These are phyloP conservation scores for Penicillium sp. DNA, from an alignment of 2,329 filamentous ascomycete genomes.

Conservation along the genomic window DNA sequence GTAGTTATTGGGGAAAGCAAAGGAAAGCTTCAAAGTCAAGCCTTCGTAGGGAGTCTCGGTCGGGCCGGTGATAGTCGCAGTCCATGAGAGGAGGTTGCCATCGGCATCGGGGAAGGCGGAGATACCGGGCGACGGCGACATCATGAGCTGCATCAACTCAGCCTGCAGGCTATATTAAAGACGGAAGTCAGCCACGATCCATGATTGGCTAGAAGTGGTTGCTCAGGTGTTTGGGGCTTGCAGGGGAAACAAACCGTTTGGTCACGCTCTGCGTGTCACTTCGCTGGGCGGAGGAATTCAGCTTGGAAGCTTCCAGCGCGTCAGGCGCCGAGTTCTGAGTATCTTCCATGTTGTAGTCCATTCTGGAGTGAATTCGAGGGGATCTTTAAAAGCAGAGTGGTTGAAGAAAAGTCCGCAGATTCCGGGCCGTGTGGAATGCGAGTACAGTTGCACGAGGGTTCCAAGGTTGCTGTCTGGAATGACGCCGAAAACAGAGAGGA, in stretches of 20 bases:
- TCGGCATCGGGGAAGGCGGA: constrained; percentile 91
- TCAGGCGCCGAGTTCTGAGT: constrained; percentile 69
- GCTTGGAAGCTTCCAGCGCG: constrained; percentile 62
- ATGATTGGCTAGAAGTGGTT: not conserved
- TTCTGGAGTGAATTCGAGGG: constrained; percentile 24
- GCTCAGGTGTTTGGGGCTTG: not conserved
- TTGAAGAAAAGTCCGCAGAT: constrained; percentile 14
- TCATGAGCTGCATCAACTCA: constrained; percentile 98
- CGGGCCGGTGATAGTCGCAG: constrained; percentile 88
- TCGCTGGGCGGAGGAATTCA: constrained; percentile 55
- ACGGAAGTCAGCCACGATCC: not conserved
- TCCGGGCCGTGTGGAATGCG: constrained; percentile 22
- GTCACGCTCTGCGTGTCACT: constrained; percentile 72
- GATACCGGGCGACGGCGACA: constrained; percentile 85
- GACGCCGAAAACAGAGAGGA: constrained; percentile 27
- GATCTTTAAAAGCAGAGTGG: constrained; percentile 5
- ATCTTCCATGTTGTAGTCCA: constrained; percentile 61
- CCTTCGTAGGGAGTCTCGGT: constrained; percentile 87
- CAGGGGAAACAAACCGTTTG: constrained; percentile 61
- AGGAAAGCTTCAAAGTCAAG: constrained; percentile 87
- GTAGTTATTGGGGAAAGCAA: constrained; percentile 89
- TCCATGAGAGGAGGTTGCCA: constrained; percentile 89
- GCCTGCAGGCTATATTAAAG: constrained; percentile 73
- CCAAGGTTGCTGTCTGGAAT: constrained; percentile 35
- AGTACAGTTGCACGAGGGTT: constrained; percentile 27